A percentile compares a stretch with the other conserved stretches of the same genome.
phyloP scores from a whole-genome alignment of 768 basidiomycete genomes.

The Suillus paluster region DNA sequence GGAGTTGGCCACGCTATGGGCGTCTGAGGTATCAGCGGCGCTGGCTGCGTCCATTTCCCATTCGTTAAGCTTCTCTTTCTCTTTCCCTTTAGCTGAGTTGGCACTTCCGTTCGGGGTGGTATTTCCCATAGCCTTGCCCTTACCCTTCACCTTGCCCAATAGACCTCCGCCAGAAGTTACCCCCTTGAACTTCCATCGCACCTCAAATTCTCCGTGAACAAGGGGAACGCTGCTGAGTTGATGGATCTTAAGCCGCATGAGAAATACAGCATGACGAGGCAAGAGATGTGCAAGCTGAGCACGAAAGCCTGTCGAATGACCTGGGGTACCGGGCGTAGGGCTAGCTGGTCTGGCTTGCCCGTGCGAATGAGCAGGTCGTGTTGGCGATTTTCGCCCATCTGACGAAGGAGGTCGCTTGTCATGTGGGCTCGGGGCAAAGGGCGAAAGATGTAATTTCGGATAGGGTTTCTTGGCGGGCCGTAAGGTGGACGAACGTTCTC shows the following conservation, averaged over 20 bases:
- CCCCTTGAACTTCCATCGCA: slow-evolving; percentile 75
- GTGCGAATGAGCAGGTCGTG: neutral
- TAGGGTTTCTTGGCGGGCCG: neutral
- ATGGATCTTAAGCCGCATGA: slow-evolving; percentile 62
- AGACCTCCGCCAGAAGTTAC: slow-evolving; percentile 48
- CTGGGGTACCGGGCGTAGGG: slow-evolving; percentile 5
- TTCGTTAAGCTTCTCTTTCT: slow-evolving; percentile 10
- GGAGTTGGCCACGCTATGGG: slow-evolving; percentile 32
- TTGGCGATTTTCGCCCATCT: neutral
- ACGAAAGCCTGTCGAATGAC: slow-evolving; percentile 43
- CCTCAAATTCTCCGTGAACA: slow-evolving; percentile 69
- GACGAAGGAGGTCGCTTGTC: neutral
- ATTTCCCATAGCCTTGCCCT: slow-evolving; percentile 14
- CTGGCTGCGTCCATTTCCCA: slow-evolving; percentile 24
- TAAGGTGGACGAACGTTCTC: neutral
- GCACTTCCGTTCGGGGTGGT: neutral
- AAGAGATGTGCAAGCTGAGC: slow-evolving; percentile 64
- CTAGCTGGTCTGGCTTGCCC: neutral
- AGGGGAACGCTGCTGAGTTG: slow-evolving; percentile 75
- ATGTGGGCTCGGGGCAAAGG: neutral
- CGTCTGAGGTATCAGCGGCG: slow-evolving; percentile 30
- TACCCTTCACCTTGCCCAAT: slow-evolving; percentile 43
- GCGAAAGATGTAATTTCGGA: neutral
- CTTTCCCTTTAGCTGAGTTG: slow-evolving; percentile 11
- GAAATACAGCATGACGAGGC: slow-evolving; percentile 69